Base-by-base conservation (phyloP, 2,329 filamentous ascomycete genomes). In the Esteya vermicola region DNA sequence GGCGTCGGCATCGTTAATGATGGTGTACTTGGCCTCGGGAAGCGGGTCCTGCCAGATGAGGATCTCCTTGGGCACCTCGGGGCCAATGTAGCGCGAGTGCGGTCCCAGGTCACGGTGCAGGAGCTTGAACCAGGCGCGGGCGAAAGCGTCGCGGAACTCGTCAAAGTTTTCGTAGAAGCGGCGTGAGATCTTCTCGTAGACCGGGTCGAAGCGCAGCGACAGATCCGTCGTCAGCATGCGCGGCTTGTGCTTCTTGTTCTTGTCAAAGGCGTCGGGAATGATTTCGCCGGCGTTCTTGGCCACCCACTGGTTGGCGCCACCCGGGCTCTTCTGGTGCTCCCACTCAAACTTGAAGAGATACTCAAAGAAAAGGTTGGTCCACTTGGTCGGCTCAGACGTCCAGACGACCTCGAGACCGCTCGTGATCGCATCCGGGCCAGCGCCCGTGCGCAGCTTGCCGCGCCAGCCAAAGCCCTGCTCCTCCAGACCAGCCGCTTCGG, bases 81-180 rank as follows among this genome's bases (percentile, higher is more conserved):
- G 81, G 23, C 82, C 82, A 35, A 85, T 52, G 66, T 81, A 86
- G 54, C 78, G 79, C 20, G 68, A 55, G 40, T 72, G 65, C 33
- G 82, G 82, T 14, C 82, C 82, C 62, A 88, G 72, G 56, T 86
- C 82, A 62, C 82, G 81, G 64, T 88, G 82, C 26, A 81, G 67
- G 32, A 88, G 71, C 73, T 88, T 86, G 72, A 84, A 88, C 82
- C 82, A 88, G 13, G 82, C 82, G 37, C 74, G 72, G 19, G 70
- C 66, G 52, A 86, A 88, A 9, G 71, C 76, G 45, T 85, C 75
- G 40, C 67, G 68, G 30, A 86, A 68, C 64, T 83, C 61, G 34
- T 81, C 68, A 2, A 78, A 78, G 60, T 86, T 62, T 48, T 75
- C 72, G 35, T 79, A 63, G 70, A 76, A 86, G 51, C 68, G 71